phyloP scores from a whole-genome alignment of 345 rosid species.

The Abelmoschus esculentus region DNA sequence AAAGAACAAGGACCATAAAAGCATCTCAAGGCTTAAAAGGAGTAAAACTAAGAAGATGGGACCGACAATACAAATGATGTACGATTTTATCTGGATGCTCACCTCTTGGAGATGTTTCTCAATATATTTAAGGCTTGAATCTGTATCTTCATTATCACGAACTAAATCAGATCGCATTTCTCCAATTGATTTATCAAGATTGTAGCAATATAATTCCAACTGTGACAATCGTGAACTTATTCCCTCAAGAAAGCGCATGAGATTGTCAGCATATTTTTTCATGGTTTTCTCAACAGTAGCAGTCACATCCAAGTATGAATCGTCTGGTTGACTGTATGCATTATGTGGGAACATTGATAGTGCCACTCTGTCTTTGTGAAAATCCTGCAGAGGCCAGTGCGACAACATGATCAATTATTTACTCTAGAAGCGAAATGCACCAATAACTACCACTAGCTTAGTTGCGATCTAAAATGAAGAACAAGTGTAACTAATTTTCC shows the following conservation, averaged over 20 bases:
- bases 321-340: slow-evolving; percentile 81
- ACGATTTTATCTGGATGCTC: not conserved
- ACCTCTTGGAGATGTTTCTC: slow-evolving; percentile 98
- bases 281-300: slow-evolving; percentile 59
- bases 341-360: slow-evolving; percentile 50
- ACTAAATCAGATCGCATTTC: slow-evolving; percentile 77
- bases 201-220: slow-evolving; percentile 82
- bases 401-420: not conserved
- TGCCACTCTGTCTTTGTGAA: slow-evolving; percentile 67
- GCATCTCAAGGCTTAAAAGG: not conserved
- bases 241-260: slow-evolving; percentile 94
- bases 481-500: not conserved
- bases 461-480: no score
- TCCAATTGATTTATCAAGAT: slow-evolving; percentile 89
- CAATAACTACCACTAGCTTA: not conserved
- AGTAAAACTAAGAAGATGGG: not conserved
- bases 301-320: slow-evolving; percentile 55
- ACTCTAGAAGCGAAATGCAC: not conserved
- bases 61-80: no score
- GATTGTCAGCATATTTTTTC: slow-evolving; percentile 71
- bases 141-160: slow-evolving; percentile 67
- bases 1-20: not conserved
- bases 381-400: slow-evolving; percentile 42
- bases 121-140: slow-evolving; percentile 68
- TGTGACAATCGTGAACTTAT: slow-evolving; percentile 92